A percentile compares a stretch with the other conserved stretches of the same genome.
Conservation (phyloP, 345 rosid genomes). For the Clarkia xantiana region DNA sequence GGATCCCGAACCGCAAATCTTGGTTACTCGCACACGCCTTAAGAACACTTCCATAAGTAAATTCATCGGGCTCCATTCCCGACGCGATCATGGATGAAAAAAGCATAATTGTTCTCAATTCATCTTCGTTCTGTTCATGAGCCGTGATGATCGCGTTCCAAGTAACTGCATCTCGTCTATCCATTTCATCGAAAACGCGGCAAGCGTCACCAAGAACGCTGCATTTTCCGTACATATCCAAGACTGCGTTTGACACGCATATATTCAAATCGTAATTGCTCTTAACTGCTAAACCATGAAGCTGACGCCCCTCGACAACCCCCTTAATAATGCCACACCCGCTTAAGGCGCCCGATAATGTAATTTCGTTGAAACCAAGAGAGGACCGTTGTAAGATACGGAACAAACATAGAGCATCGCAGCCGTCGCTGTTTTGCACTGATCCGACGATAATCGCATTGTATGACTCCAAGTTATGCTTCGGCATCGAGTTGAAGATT, state of each 20-base stretch:
- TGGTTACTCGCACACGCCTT: constrained; percentile 63
- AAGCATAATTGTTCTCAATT: constrained; percentile 36
- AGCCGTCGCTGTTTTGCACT: constrained; percentile 36
- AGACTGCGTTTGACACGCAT: constrained; percentile 68
- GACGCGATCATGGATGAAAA: constrained; percentile 56
- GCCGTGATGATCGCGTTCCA: constrained; percentile 94
- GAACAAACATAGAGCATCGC: constrained; percentile 52
- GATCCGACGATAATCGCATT: constrained; percentile 81
- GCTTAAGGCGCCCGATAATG: constrained; percentile 73
- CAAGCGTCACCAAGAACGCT: constrained; percentile 58
- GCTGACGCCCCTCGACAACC: constrained; percentile 52
- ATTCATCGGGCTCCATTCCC: constrained; percentile 67
- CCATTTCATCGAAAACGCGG: constrained; percentile 54
- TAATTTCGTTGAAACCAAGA: constrained; percentile 64
- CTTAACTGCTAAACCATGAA: constrained; percentile 54
- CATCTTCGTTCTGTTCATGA: constrained; percentile 58
- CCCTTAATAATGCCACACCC: constrained; percentile 65
- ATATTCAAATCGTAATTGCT: constrained; percentile 26
- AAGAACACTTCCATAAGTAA: constrained; percentile 80
- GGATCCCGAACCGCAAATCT: constrained; percentile 46
- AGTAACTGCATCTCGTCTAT: constrained; percentile 59
- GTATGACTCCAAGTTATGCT: constrained; percentile 50
- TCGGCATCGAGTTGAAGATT: constrained; percentile 48
- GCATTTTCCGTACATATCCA: constrained; percentile 92
- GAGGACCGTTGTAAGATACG: constrained; percentile 31